Percentiles rank a stretch among this genome's conserved stretches.
phyloP scores from a whole-genome alignment of 1,284 basidiomycete species.

The Abortiporus biennis region DNA sequence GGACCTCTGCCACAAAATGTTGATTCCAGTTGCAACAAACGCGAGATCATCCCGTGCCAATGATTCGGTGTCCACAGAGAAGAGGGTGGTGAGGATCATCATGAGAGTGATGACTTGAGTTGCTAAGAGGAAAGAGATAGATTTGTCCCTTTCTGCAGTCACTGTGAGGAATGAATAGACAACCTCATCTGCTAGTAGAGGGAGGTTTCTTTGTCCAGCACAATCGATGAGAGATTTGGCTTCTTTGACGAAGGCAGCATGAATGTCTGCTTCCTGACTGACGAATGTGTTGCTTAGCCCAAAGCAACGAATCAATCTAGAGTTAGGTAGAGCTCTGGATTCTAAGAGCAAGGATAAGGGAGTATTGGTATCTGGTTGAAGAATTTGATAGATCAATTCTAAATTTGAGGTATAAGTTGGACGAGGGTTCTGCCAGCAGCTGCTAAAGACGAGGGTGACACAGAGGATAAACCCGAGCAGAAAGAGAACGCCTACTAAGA shows the following conservation, averaged over 20 bases:
- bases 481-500: too few relatives aligned
- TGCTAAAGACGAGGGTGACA: too few relatives aligned
- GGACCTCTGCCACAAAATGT: conserved; percentile 12
- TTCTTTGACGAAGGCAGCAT: conserved; percentile 7
- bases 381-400: too few relatives aligned
- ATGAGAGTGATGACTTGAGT: conserved; percentile 12
- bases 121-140: conserved; percentile 5
- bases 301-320: conserved; percentile 13
- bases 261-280: conserved; percentile 7
- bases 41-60: conserved; percentile 8
- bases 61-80: conserved; percentile 5
- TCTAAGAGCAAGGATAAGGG: not conserved
- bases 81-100: conserved; percentile 10
- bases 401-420: too few relatives aligned
- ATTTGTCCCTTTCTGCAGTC: not conserved
- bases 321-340: conserved; percentile 10
- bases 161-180: not conserved
- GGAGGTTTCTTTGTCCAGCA: not conserved
- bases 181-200: not conserved
- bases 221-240: conserved; percentile 9
- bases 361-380: too few relatives aligned
- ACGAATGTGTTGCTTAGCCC: conserved; percentile 15
- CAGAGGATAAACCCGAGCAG: too few relatives aligned
- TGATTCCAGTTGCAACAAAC: conserved; percentile 12
- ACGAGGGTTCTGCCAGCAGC: too few relatives aligned